Evolutionary conservation across 805 yeast species (phyloP), one percentile per base, ranked within the genome.

Genomic region (Cyberlindnera misumaiensis): DNA sequence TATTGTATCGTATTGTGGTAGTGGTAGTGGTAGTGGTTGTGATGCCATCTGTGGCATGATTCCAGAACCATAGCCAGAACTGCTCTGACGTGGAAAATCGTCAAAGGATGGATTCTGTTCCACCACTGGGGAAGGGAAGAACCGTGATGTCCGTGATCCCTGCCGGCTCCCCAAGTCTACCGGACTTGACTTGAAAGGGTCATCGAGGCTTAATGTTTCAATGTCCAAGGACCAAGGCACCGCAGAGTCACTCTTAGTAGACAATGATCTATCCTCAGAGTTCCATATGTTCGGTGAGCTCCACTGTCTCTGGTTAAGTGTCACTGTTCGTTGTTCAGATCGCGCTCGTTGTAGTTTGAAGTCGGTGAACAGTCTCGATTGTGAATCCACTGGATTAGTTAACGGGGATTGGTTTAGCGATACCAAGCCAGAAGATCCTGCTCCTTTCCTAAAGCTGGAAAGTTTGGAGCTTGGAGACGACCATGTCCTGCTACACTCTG

Each of bases 231-330:
- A 55, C 58, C 58, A 55, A 2, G 46, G 25, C 7, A 53, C 16
- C 2, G 54, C 55, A 14, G 56, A 52, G 24, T 55, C 58, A 29
- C 52, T 46, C 40, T 52, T 52, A 1, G 56, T 51, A 1, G 58
- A 53, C 9, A 45, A 18, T 22, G 48, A 51, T 14, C 57, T 31
- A 11, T 52, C 56, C 30, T 53, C 55, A 14, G 32, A 37, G 26
- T 47, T 51, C 58, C 57, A 52, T 4, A 52, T 48, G 10, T 42
- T 52, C 4, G 56, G 45, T 6, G 52, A 47, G n/a, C 42, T 44
- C 53, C 51, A 39, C 3, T 29, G 30, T 10, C 40, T 33, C 3
- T 35, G 41, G 3, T 42, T 49, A 11, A 13, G 33, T 9, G 30
- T 27, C 11, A n/a, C 16, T 6, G 37, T 35, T 20, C 24, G 24